Evolutionary conservation across 306 rosid genomes (phyloP).

Genomic region (Vigna mungo): DNA sequence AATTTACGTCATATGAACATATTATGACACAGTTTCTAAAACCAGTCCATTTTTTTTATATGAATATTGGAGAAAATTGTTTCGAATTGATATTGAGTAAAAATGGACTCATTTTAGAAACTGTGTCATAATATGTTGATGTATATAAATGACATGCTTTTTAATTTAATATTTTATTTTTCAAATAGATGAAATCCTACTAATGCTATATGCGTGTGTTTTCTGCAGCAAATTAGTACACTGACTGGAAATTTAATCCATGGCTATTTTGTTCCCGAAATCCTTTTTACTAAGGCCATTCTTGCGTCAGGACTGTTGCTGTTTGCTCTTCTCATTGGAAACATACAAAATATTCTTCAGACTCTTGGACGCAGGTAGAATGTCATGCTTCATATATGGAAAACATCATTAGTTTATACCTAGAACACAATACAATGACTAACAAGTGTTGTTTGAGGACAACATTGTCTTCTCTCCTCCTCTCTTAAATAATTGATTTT

Average conservation of each 20-base stretch:
- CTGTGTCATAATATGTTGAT: too few species aligned
- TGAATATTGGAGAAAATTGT: too few species aligned
- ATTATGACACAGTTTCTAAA: too few species aligned
- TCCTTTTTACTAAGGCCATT: slow-evolving; percentile 72
- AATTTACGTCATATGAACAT: too few species aligned
- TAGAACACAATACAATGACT: neutral
- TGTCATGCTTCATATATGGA: slow-evolving; percentile 20
- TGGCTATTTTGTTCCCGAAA: slow-evolving; percentile 78
- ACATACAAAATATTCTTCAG: slow-evolving; percentile 87
- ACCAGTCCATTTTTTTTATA: too few species aligned
- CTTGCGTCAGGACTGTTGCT: slow-evolving; percentile 82
- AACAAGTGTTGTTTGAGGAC: neutral
- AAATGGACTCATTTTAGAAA: too few species aligned
- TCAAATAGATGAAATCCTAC: neutral
- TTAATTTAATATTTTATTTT: too few species aligned
- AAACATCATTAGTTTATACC: slow-evolving; percentile 5
- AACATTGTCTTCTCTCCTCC: neutral
- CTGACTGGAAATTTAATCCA: slow-evolving; percentile 80
- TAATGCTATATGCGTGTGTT: neutral
- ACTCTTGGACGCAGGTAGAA: slow-evolving; percentile 81
- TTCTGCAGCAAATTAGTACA: slow-evolving; percentile 87
- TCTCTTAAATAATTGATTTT: neutral
- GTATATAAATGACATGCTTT: too few species aligned
- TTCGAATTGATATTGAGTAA: too few species aligned
- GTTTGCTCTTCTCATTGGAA: slow-evolving; percentile 89